Evolutionary conservation across 805 yeast species (phyloP).

Genomic region (Kuraishia cidri): DNA sequence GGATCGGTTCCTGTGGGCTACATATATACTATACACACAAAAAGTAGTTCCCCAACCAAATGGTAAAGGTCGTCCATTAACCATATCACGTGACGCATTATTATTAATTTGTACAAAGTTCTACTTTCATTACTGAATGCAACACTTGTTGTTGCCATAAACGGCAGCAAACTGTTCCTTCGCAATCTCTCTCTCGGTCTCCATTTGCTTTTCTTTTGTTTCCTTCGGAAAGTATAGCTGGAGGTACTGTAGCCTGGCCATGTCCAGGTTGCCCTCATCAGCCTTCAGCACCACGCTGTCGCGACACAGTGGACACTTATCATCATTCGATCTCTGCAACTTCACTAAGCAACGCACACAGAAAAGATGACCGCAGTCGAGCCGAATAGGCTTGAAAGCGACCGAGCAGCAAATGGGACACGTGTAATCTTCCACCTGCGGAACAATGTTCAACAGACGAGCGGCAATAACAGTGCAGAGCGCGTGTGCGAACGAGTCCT

Average conservation of each 20-base stretch:
- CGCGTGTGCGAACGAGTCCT: conserved; percentile 41
- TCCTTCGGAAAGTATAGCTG: conserved; percentile 58
- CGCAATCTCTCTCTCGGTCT: conserved; percentile 38
- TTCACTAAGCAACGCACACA: conserved; percentile 69
- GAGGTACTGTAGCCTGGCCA: conserved; percentile 40
- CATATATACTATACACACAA: no score
- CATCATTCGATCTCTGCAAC: conserved; percentile 47
- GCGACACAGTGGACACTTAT: conserved; percentile 64
- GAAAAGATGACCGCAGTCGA: conserved; percentile 58
- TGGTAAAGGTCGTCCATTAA: no score
- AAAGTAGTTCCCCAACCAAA: no score
- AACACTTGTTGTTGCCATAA: neutral
- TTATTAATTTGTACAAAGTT: no score
- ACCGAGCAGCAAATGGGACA: conserved; percentile 68
- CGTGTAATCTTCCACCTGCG: conserved; percentile 68
- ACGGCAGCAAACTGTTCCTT: conserved; percentile 26
- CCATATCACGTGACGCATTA: no score
- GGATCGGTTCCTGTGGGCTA: no score
- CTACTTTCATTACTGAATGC: no score
- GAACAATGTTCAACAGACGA: conserved; percentile 46
- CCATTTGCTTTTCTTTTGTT: conserved; percentile 50
- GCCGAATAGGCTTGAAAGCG: conserved; percentile 64
- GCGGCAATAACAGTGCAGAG: conserved; percentile 48
- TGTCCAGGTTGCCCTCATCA: conserved; percentile 51
- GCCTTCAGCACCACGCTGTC: conserved; percentile 46